Evolutionary conservation across 2,329 filamentous ascomycete species (phyloP).

Genomic region (Volutella citrinella): DNA sequence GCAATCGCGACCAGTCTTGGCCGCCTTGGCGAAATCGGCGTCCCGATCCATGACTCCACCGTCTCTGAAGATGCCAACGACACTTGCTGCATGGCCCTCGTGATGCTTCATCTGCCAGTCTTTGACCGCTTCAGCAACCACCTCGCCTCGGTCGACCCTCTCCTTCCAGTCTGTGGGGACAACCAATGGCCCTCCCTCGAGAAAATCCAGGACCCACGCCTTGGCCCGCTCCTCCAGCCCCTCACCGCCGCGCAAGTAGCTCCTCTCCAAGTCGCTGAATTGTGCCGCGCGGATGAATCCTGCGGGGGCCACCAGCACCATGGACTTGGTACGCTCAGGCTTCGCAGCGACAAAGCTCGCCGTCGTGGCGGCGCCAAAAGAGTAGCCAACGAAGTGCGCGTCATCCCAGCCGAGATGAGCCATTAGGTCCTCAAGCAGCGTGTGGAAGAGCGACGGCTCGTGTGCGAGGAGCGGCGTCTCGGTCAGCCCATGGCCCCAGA

Average conservation of each 20-base stretch:
- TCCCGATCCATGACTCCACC: slow-evolving; percentile 38
- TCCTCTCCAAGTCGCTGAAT: slow-evolving; percentile 26
- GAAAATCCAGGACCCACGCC: slow-evolving; percentile 34
- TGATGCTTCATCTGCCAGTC: slow-evolving; percentile 47
- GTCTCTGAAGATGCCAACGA: slow-evolving; percentile 45
- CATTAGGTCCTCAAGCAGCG: slow-evolving; percentile 37
- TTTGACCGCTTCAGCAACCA: slow-evolving; percentile 46
- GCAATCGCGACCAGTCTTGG: slow-evolving; percentile 5
- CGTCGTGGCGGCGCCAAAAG: slow-evolving; percentile 43
- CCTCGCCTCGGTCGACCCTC: slow-evolving; percentile 35
- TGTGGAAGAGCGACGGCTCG: slow-evolving; percentile 39
- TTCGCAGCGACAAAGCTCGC: slow-evolving; percentile 34
- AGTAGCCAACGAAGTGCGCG: slow-evolving; percentile 47
- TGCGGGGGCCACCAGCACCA: slow-evolving; percentile 45
- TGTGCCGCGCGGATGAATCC: slow-evolving; percentile 33
- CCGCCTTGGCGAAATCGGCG: slow-evolving; percentile 18
- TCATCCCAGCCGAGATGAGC: slow-evolving; percentile 37
- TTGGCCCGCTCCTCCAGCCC: slow-evolving; percentile 25
- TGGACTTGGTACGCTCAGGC: slow-evolving; percentile 27
- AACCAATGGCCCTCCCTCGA: slow-evolving; percentile 41
- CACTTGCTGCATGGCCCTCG: slow-evolving; percentile 40
- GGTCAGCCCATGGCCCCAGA: slow-evolving; percentile 53
- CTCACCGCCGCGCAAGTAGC: slow-evolving; percentile 22
- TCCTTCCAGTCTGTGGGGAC: slow-evolving; percentile 44
- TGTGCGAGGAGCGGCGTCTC: slow-evolving; percentile 44